Conservation (phyloP, 176 grass and related monocot species). For the Poa annua region DNA sequence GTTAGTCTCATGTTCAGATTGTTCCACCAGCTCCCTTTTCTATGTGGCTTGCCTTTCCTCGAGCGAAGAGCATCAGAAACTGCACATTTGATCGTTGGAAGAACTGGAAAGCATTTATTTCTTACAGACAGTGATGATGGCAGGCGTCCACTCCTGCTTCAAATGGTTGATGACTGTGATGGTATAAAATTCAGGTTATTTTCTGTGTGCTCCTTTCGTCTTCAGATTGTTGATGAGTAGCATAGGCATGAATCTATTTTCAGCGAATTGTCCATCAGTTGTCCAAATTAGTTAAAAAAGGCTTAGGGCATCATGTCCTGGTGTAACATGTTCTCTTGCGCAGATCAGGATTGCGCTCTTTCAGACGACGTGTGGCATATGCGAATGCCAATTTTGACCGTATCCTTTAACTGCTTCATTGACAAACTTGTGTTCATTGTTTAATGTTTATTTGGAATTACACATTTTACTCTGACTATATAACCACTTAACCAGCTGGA, state of each 20-base stretch:
- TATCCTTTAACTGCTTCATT: slow-evolving; percentile 67
- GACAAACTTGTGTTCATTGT: slow-evolving; percentile 17
- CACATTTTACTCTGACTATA: slow-evolving; percentile 38
- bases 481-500: slow-evolving; percentile 63
- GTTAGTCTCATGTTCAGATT: slow-evolving; percentile 83
- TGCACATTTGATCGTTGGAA: slow-evolving; percentile 93
- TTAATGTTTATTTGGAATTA: slow-evolving; percentile 16
- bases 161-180: slow-evolving; percentile 86
- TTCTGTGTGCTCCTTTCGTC: slow-evolving; percentile 10
- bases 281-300: slow-evolving; percentile 1
- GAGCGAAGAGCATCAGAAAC: slow-evolving; percentile 92
- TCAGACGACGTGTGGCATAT: slow-evolving; percentile 93
- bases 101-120: slow-evolving; percentile 96
- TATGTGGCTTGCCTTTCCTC: slow-evolving; percentile 97
- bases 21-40: slow-evolving; percentile 90
- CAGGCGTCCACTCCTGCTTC: slow-evolving; percentile 74
- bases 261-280: slow-evolving; percentile 12
- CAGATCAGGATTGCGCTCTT: slow-evolving; percentile 87
- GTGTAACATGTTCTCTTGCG: slow-evolving; percentile 45
- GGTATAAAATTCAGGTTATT: slow-evolving; percentile 94
- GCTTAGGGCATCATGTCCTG: slow-evolving; percentile 23
- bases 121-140: slow-evolving; percentile 90
- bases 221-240: slow-evolving; percentile 55
- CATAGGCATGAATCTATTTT: slow-evolving; percentile 49
- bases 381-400: slow-evolving; percentile 99